phyloP scores from a whole-genome alignment of 306 rosid species.

The Ceratonia siliqua region DNA sequence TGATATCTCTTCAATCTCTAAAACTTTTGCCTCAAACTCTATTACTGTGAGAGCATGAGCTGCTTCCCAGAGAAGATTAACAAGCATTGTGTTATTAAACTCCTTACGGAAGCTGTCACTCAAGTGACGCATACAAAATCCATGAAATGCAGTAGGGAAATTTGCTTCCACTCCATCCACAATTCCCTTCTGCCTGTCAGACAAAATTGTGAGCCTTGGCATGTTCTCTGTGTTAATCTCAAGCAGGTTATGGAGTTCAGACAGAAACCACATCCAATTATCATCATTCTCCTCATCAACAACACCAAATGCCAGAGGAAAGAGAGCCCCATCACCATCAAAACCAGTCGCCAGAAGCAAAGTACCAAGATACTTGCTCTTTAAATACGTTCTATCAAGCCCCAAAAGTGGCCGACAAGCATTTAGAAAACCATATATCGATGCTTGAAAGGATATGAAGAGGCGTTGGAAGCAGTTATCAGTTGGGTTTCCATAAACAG shows the following conservation, averaged over 20 bases:
- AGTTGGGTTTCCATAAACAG: slow-evolving; percentile 65
- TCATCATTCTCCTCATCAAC: slow-evolving; percentile 89
- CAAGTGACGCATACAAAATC: slow-evolving; percentile 89
- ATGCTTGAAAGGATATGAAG: slow-evolving; percentile 83
- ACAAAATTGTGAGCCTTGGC: slow-evolving; percentile 89
- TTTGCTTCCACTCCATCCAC: slow-evolving; percentile 80
- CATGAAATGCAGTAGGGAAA: slow-evolving; percentile 88
- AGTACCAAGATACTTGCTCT: slow-evolving; percentile 83
- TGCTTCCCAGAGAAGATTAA: slow-evolving; percentile 80
- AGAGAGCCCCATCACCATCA: slow-evolving; percentile 83
- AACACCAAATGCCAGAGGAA: slow-evolving; percentile 88
- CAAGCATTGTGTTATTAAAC: slow-evolving; percentile 72
- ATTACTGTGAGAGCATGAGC: slow-evolving; percentile 76
- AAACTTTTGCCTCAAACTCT: slow-evolving; percentile 71
- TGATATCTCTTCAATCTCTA: slow-evolving; percentile 77
- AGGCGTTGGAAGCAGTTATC: slow-evolving; percentile 84
- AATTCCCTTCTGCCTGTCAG: slow-evolving; percentile 81
- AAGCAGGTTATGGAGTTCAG: slow-evolving; percentile 78
- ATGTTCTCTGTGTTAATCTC: slow-evolving; percentile 85
- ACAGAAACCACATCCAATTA: slow-evolving; percentile 93
- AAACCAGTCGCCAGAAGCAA: slow-evolving; percentile 78
- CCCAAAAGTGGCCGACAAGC: slow-evolving; percentile 87
- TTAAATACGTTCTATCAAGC: slow-evolving; percentile 74
- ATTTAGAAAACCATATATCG: slow-evolving; percentile 79
- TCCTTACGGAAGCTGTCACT: slow-evolving; percentile 84